Conservation (phyloP, 1,284 basidiomycete genomes). For the Neolentinus lepideus region DNA sequence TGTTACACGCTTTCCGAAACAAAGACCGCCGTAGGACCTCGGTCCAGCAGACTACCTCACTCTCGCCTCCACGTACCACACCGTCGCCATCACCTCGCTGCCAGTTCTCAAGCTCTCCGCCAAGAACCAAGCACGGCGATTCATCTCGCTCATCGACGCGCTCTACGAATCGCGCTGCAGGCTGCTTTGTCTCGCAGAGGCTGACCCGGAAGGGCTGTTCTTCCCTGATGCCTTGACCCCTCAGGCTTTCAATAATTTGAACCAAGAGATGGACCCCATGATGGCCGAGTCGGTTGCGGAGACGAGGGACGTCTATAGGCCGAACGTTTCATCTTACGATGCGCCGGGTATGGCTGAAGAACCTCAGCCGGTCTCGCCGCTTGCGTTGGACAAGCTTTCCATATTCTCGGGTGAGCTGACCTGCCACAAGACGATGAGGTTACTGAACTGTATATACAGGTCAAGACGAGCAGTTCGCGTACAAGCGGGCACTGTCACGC, state of each 20-base stretch:
- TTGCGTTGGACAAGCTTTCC: conserved; percentile 39
- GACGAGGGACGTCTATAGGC: conserved; percentile 47
- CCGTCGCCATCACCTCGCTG: conserved; percentile 52
- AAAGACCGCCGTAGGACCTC: conserved; percentile 31
- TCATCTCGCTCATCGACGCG: conserved; percentile 70
- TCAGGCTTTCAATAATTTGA: conserved; percentile 10
- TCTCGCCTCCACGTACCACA: conserved; percentile 50
- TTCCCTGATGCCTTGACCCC: conserved; percentile 47
- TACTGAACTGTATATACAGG: too few relatives aligned
- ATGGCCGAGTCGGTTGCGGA: conserved; percentile 56
- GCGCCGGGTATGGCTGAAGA: conserved; percentile 29
- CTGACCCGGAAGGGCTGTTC: conserved; percentile 46
- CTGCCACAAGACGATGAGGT: too few relatives aligned
- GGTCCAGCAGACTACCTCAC: conserved; percentile 70
- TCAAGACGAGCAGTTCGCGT: conserved; percentile 64
- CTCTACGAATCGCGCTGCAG: conserved; percentile 44
- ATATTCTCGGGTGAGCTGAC: conserved; percentile 50
- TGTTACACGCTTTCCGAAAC: not conserved
- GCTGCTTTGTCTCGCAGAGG: conserved; percentile 38
- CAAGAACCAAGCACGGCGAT: conserved; percentile 66
- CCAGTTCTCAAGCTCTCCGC: conserved; percentile 48
- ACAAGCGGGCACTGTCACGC: conserved; percentile 62
- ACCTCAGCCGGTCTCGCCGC: conserved; percentile 14
- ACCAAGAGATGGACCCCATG: conserved; percentile 37
- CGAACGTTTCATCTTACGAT: conserved; percentile 57